Evolutionary conservation across 2,329 filamentous ascomycete species (phyloP), one percentile per base, ranked within the genome.

Genomic region (Hyphodiscus sp.): DNA sequence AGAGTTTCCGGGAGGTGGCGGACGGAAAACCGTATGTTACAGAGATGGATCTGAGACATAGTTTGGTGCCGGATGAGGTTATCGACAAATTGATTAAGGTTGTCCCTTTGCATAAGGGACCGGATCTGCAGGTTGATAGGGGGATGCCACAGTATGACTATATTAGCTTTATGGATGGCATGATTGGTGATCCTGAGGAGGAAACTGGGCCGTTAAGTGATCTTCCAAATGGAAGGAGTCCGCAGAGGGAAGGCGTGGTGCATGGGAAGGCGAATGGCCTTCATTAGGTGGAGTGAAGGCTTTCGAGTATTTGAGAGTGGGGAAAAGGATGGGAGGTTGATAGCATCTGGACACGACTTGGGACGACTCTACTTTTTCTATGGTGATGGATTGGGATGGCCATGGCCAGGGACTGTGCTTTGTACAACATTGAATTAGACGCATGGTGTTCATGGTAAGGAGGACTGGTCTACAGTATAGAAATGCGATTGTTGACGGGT

Each of bases 11-110:
- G 54, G 94, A 99, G 72, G 94, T 99, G 45, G 94, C 94, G 18
- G 94, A 99, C 74, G 94, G 94, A 61, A 99, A 99, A 77, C 91
- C 92, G 11, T 99, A 99, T 70, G 94, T 99, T 42, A 99, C 94
- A 5, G 94, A 99, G 73, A 87, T 99, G 76, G 94, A 99, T 70
- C 80, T 99, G 54, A 83, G 92, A 55, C 94, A 99, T 71, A 94
- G 87, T 43, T 81, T 99, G 41, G 95, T 99, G 41, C 94, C 94
- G 0, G 94, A 99, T 67, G 92, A 97, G 67, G 87, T 99, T 59
- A 96, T 99, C 66, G 91, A 96, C 58, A 89, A 96, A 70, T 78
- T 99, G 47, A 78, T 94, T 50, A 81, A 88, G 65, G 89, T 89
- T 49, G 95, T 99, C 80, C 94, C 94, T 0, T 68, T 75, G 50